Evolutionary conservation across 305 asterid species (phyloP), one percentile per base, ranked within the genome.

Genomic region (Coffea humblotiana): DNA sequence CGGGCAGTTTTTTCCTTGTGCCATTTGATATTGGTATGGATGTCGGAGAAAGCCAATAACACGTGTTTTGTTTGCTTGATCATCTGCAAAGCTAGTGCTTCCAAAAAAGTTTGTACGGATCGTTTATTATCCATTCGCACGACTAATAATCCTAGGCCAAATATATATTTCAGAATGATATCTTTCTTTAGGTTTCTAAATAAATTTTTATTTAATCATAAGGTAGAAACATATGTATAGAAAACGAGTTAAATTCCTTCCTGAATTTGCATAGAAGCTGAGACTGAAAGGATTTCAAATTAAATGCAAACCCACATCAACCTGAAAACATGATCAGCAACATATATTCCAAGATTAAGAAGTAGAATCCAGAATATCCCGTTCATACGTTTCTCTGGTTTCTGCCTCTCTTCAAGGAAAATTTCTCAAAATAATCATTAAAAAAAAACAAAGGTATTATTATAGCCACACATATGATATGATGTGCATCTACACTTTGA

Each of bases 311-410:
- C 43, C 56, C 52, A 68, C 21, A 6, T 19, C 29, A 29, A 29
- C 27, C 23, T 4, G n/a, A n/a, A n/a, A n/a, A n/a, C 61, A 49
- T 69, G 23, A 32, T 43, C 15, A 69, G 21, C 67, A 69, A 74
- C 27, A 51, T 75, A 95, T 83, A 92, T 78, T 64, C 97, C 99
- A 64, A 93, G 81, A 83, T 95, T 95, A 79, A 93, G 85, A 54
- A 95, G 95, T 52, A 95, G 87, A 87, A 95, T 95, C 97, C 96
- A 93, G 88, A 92, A 95, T 77, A 95, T 90, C 75, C 99, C 98
- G 73, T 87, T 93, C 68, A 87, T 95, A 71, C 87, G 92, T 90
- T 88, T 95, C 83, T 86, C 91, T 12, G 91, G 88, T 84, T 91
- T 91, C 81, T 78, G 71, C 87, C 81, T 87, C 85, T 74, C 83